Evolutionary conservation across 108 stramenopile species (phyloP).

Genomic region (Skeletonema menzelii): DNA sequence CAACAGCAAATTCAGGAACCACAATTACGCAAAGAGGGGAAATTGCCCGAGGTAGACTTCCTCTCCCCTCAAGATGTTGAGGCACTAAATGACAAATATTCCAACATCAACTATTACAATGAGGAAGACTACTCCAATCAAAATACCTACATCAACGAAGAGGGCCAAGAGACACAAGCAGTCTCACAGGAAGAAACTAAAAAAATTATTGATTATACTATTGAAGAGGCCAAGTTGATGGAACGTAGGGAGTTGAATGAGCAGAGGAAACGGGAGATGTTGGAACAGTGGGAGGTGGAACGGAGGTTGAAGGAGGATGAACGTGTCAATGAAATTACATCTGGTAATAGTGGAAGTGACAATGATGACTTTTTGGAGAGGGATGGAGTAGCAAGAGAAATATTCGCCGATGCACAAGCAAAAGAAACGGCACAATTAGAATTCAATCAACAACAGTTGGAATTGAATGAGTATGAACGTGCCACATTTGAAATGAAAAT

Average conservation of each 20-base stretch:
- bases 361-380: not conserved
- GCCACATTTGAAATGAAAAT: not conserved
- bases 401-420: not conserved
- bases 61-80: not conserved
- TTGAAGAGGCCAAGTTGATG: conserved; percentile 8
- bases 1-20: not conserved
- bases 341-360: not conserved
- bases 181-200: conserved; percentile 4
- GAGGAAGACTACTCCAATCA: not conserved
- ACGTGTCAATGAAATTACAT: not conserved
- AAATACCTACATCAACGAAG: not conserved
- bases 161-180: not conserved
- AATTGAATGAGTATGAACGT: not conserved
- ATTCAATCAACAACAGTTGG: not conserved
- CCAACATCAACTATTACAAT: not conserved
- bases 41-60: not conserved
- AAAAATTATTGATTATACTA: conserved; percentile 11
- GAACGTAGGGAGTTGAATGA: not conserved
- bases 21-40: not conserved
- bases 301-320: not conserved
- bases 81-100: not conserved
- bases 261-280: not conserved
- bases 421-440: not conserved
- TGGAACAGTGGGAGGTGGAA: not conserved
- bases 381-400: conserved; percentile 8